Evolutionary conservation across 1,284 basidiomycete species (phyloP).

Genomic region (Fistulina hepatica): DNA sequence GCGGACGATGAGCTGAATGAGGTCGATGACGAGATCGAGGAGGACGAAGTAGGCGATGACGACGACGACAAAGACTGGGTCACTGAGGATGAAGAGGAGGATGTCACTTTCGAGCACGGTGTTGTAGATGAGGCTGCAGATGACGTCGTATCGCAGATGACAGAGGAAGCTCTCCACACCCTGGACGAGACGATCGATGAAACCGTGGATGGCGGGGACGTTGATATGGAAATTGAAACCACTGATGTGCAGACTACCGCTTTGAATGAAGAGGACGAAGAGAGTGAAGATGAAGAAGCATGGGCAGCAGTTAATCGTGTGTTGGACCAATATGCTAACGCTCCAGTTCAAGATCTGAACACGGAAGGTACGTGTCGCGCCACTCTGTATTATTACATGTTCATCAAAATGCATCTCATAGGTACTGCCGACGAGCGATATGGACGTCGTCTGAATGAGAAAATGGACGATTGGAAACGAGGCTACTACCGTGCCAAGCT

Average conservation of each 20-base stretch:
- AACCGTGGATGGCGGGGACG: slow-evolving; percentile 7
- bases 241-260: not conserved
- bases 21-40: slow-evolving; percentile 10
- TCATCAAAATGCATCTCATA: too few relatives aligned
- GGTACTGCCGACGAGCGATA: slow-evolving; percentile 71
- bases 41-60: slow-evolving; percentile 17
- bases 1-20: too few relatives aligned
- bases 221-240: slow-evolving; percentile 16
- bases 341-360: slow-evolving; percentile 59
- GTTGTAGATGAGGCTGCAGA: not conserved
- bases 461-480: slow-evolving; percentile 90
- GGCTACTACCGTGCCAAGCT: slow-evolving; percentile 81
- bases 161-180: too few relatives aligned
- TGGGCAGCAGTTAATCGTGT: slow-evolving; percentile 71
- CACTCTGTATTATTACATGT: too few relatives aligned
- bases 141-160: not conserved
- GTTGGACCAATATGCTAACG: slow-evolving; percentile 80
- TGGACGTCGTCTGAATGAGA: slow-evolving; percentile 63
- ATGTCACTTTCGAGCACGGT: too few relatives aligned
- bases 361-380: too few relatives aligned
- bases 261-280: slow-evolving; percentile 30
- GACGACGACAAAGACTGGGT: slow-evolving; percentile 29
- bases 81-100: slow-evolving; percentile 36
- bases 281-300: slow-evolving; percentile 47
- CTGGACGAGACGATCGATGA: not conserved